These are phyloP conservation scores for Heliosperma pusillum DNA, from an alignment of 148 eudicot species.

Conservation along the genomic window DNA sequence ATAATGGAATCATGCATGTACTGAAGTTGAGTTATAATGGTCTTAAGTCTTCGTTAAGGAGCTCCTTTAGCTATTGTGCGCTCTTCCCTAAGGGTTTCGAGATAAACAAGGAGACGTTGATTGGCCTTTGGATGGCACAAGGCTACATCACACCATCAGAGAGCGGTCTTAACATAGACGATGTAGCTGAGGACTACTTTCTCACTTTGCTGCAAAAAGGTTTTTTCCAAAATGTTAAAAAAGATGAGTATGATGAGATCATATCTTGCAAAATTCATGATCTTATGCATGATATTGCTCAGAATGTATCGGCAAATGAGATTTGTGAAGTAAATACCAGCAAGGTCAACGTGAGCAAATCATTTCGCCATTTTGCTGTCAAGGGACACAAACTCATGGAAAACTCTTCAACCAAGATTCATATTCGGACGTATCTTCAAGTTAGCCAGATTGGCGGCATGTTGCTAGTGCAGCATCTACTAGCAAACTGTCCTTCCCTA, in stretches of 20 bases:
- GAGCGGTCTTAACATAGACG: slow-evolving; percentile 7
- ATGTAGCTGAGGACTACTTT: slow-evolving; percentile 9
- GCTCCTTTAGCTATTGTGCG: slow-evolving; percentile 19
- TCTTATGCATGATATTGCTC: slow-evolving; percentile 12
- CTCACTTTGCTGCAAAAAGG: slow-evolving; percentile 12
- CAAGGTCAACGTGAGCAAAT: background rate
- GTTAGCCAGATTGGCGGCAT: background rate
- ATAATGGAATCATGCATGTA: slow-evolving; percentile 2
- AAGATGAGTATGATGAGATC: background rate
- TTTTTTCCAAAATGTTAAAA: slow-evolving; percentile 16
- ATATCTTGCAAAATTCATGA: slow-evolving; percentile 9
- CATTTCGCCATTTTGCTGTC: background rate
- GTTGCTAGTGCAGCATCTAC: background rate
- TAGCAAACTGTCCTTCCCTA: slow-evolving; percentile 10
- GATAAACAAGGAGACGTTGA: slow-evolving; percentile 3
- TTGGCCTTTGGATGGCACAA: slow-evolving; percentile 25
- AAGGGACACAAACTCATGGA: background rate
- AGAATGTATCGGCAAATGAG: slow-evolving; percentile 8
- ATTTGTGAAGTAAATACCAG: background rate
- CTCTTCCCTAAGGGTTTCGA: slow-evolving; percentile 12
- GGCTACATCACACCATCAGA: slow-evolving; percentile 5
- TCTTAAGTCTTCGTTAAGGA: slow-evolving; percentile 8
- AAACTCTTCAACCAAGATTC: background rate
- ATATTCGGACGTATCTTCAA: slow-evolving; percentile 10
- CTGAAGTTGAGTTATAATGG: slow-evolving; percentile 7